phyloP scores from a whole-genome alignment of 106 monocot genomes.

The Dendrobium nobile region DNA sequence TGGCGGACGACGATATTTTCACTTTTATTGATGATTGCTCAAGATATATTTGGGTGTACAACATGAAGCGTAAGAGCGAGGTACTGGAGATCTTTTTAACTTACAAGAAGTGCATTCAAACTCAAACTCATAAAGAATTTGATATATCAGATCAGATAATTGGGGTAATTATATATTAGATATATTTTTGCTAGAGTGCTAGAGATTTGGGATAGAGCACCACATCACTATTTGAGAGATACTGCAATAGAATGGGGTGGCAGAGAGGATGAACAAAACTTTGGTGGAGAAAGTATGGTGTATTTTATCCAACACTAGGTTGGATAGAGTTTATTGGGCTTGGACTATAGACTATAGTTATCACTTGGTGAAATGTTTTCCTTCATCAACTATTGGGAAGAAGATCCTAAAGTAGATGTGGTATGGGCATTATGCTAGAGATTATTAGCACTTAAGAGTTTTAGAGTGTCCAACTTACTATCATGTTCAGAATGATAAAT shows the following conservation, averaged over 20 bases:
- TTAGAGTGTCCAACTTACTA: not conserved
- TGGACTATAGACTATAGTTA: not conserved
- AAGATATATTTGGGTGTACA: no score
- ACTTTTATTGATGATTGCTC: no score
- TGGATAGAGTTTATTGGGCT: not conserved
- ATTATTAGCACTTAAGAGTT: not conserved
- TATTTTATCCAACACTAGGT: not conserved
- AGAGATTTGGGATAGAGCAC: not conserved
- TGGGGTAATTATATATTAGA: not conserved
- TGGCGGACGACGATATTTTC: no score
- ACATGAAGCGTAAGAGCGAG: no score
- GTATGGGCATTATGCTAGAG: no score
- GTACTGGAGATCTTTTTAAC: no score
- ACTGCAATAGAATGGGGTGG: no score
- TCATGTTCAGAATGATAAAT: not conserved
- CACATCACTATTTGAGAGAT: no score
- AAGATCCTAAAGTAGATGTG: not conserved
- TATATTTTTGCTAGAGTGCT: not conserved
- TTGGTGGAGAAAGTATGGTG: not conserved
- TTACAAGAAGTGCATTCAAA: not conserved
- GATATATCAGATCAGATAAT: not conserved
- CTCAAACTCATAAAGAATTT: not conserved
- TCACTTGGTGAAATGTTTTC: not conserved
- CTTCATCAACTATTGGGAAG: not conserved
- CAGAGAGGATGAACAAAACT: no score